Conservation (phyloP, 2,329 filamentous ascomycete genomes). For the Metarhizium robertsii region DNA sequence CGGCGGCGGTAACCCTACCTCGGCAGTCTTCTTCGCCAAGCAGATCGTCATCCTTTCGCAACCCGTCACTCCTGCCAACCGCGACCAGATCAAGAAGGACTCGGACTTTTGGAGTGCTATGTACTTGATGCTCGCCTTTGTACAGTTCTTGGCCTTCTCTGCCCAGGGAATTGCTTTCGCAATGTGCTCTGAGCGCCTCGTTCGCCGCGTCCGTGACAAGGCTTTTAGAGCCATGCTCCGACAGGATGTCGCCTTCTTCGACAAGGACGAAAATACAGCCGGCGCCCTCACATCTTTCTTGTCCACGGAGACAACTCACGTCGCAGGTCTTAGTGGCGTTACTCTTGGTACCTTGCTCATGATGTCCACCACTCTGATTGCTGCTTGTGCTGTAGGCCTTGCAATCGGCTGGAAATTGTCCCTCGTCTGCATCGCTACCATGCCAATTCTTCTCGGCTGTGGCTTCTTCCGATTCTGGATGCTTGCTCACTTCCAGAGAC, state of each 20-base stretch:
- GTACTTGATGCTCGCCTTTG: slow-evolving; percentile 76
- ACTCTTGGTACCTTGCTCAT: slow-evolving; percentile 82
- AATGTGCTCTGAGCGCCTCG: slow-evolving; percentile 74
- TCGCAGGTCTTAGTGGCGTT: slow-evolving; percentile 78
- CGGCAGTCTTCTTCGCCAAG: slow-evolving; percentile 74
- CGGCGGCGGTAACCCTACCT: slow-evolving; percentile 68
- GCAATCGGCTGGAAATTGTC: slow-evolving; percentile 81
- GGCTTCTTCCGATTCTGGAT: slow-evolving; percentile 87
- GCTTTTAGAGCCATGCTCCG: slow-evolving; percentile 84
- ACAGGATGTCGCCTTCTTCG: slow-evolving; percentile 90
- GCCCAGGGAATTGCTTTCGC: slow-evolving; percentile 69
- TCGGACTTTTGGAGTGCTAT: slow-evolving; percentile 82
- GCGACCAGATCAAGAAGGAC: slow-evolving; percentile 51
- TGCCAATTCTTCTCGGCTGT: slow-evolving; percentile 68
- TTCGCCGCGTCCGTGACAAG: slow-evolving; percentile 71
- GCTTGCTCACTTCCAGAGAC: slow-evolving; percentile 67
- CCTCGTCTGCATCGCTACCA: slow-evolving; percentile 68
- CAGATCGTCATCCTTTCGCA: slow-evolving; percentile 63
- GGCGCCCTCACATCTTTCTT: slow-evolving; percentile 84
- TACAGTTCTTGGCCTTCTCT: slow-evolving; percentile 60
- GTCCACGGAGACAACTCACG: slow-evolving; percentile 79
- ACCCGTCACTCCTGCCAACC: slow-evolving; percentile 38
- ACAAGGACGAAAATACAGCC: slow-evolving; percentile 78
- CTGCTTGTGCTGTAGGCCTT: slow-evolving; percentile 61
- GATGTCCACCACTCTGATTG: slow-evolving; percentile 68